Evolutionary conservation across 2,329 filamentous ascomycete genomes (phyloP).

Genomic region (Emmonsiellopsis sp.): DNA sequence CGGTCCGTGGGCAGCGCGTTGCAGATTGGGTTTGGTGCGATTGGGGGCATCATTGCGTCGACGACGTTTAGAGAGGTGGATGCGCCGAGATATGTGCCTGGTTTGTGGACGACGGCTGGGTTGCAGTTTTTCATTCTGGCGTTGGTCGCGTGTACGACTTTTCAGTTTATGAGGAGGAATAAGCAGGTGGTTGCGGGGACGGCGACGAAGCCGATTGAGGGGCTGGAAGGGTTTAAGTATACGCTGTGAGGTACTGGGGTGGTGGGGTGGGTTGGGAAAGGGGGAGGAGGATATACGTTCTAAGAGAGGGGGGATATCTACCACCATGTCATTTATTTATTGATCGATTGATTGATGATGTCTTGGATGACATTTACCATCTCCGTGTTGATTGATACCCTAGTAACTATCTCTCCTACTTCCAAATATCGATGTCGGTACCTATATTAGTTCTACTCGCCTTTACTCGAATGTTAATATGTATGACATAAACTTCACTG

Average conservation of each 20-base stretch:
- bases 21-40: constrained; percentile 61
- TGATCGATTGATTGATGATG: no score
- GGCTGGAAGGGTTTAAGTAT: constrained; percentile 2
- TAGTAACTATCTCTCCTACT: no score
- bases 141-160: background rate
- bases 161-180: constrained; percentile 4
- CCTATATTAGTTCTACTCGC: no score
- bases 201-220: constrained; percentile 4
- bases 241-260: background rate
- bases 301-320: no score
- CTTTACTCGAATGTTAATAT: no score
- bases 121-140: background rate
- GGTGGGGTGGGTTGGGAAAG: no score
- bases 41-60: constrained; percentile 63
- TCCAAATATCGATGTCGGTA: no score
- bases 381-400: no score
- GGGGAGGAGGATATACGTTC: no score
- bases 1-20: constrained; percentile 64
- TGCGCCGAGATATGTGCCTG: constrained; percentile 7
- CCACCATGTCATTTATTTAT: no score
- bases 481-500: no score
- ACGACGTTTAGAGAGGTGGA: constrained; percentile 50
- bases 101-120: constrained; percentile 1
- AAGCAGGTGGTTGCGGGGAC: constrained; percentile 1
- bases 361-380: no score